These are phyloP conservation scores for Phaeotremella skinneri DNA, from an alignment of 768 basidiomycete species.

Conservation along the genomic window DNA sequence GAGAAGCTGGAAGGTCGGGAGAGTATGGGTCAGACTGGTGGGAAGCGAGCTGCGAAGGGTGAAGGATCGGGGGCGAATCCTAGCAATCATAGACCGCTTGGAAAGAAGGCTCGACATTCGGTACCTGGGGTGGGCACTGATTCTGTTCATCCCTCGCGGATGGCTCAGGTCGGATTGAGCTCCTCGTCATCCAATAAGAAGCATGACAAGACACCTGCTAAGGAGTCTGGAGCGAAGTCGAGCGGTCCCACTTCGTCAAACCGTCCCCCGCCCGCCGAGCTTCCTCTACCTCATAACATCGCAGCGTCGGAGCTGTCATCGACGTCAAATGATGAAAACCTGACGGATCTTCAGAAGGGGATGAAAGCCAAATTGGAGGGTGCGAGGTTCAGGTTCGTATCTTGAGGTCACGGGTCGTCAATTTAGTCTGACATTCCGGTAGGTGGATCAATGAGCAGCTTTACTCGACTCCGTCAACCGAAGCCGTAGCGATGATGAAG, in stretches of 20 bases:
- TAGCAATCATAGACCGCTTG: not conserved
- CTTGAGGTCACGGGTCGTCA: not conserved
- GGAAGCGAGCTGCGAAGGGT: slow-evolving; percentile 7
- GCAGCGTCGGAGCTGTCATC: slow-evolving; percentile 6
- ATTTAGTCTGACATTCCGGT: slow-evolving; percentile 8
- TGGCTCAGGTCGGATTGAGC: not conserved
- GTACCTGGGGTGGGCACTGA: slow-evolving; percentile 3
- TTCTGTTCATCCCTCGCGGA: not conserved
- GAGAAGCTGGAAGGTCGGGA: slow-evolving; percentile 25
- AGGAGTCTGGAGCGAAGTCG: not conserved
- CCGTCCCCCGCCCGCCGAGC: slow-evolving; percentile 24
- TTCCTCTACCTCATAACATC: slow-evolving; percentile 27
- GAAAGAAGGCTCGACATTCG: not conserved
- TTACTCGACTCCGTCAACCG: slow-evolving; percentile 77
- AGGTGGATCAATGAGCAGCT: slow-evolving; percentile 90
- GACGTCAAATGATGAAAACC: slow-evolving; percentile 30
- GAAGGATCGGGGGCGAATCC: not conserved
- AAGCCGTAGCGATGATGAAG: slow-evolving; percentile 77
- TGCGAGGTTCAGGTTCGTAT: slow-evolving; percentile 79
- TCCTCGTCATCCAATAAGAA: not conserved
- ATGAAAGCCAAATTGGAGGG: slow-evolving; percentile 81
- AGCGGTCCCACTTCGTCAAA: not conserved
- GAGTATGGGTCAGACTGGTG: slow-evolving; percentile 21
- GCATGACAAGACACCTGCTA: slow-evolving; percentile 3
- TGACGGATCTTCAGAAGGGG: slow-evolving; percentile 71